Base-by-base conservation (phyloP, 495 filamentous ascomycete genomes). In the Parathielavia appendiculata region DNA sequence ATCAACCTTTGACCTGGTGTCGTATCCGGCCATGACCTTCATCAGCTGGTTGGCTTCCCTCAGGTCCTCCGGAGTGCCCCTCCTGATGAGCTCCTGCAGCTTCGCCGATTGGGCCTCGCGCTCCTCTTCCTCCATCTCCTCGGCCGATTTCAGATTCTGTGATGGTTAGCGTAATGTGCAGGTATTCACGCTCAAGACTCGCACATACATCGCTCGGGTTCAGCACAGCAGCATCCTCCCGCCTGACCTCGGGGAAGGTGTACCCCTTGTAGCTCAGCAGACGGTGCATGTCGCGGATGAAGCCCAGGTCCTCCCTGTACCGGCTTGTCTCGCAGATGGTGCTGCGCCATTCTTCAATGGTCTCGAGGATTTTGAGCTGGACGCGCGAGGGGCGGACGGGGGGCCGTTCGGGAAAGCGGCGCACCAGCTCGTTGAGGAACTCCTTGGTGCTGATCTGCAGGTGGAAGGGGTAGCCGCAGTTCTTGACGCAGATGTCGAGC, bases 101-200 rank as follows among this genome's bases (percentile, higher is more conserved):
- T 98, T 98, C 11, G 93, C 93, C 12, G 91, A 95, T 66, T 98
- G 93, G 4, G 92, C 93, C 66, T 92, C 91, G 54, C 79, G 81
- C 68, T 98, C 93, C 70, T 98, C 93, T 66, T 92, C 91, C 66
- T 98, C 93, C 93, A 98, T 98, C 71, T 98, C 93, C 63, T 98
- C 93, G 14, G 92, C 93, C 13, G 93, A 97, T 69, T 92, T 89
- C 17, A 98, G 81, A 61, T 91, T 95, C 92, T 97, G 66, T 56
- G 14, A 17, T 2, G 4, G 34, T 49, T 40, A 4, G 60, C 53
- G 44, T 48, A 47, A 47, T 32, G 51, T 36, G 17, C 20, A 16
- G n/a, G n/a, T n/a, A n/a, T n/a, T 8, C 41, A 17, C 47, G 34
- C 30, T 30, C 41, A 32, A 13, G 34, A 20, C 19, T 9, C 51